These are phyloP conservation scores for Eimeria maxima DNA, from an alignment of 169 alveolate species.

Conservation along the genomic window DNA sequence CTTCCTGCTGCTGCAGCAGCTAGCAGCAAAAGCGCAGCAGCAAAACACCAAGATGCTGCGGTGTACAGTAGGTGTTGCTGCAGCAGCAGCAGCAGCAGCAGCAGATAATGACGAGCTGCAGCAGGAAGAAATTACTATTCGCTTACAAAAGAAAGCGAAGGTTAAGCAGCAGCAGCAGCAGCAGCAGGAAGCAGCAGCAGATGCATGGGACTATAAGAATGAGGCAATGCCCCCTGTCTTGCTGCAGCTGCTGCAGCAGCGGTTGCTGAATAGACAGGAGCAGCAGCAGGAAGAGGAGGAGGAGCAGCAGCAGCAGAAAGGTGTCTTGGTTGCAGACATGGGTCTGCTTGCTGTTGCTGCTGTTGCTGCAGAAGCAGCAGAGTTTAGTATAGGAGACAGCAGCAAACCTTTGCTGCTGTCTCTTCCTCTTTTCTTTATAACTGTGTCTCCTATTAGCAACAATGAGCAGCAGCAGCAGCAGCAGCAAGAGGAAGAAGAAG, in stretches of 20 bases:
- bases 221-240: conserved; percentile 3
- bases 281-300: conserved; percentile 2
- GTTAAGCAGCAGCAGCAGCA: conserved; percentile 21
- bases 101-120: not conserved
- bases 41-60: not conserved
- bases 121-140: not conserved
- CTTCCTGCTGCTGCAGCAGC: conserved; percentile 35
- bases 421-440: not conserved
- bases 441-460: conserved; percentile 44
- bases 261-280: not conserved
- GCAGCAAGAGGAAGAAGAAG: not conserved
- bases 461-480: conserved; percentile 59
- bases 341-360: conserved; percentile 56
- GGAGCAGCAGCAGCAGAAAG: conserved; percentile 29
- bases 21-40: not conserved
- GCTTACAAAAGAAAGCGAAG: conserved; percentile 10
- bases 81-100: conserved; percentile 11
- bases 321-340: not conserved
- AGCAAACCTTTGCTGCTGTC: not conserved
- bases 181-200: not conserved
- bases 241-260: conserved; percentile 29
- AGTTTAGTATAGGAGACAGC: not conserved
- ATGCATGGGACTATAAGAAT: not conserved
- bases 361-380: not conserved
- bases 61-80: not conserved